Evolutionary conservation across 306 rosid genomes (phyloP), one percentile per base, ranked within the genome.

Genomic region (Myrica gale): DNA sequence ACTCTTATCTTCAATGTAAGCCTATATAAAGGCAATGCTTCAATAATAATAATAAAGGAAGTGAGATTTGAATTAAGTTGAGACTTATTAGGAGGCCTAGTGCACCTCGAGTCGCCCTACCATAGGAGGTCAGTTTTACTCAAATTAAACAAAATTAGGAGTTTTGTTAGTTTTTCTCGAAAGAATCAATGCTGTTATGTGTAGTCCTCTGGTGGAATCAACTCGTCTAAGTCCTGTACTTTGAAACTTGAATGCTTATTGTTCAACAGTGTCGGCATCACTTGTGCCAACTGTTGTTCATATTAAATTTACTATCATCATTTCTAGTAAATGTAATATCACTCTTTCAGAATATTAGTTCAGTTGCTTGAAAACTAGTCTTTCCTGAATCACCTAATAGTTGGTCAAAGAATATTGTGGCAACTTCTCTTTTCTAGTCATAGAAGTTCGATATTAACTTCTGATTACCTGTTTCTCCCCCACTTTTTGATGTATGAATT

Each of bases 381-480:
- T 45, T 44, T 32, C 43, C 45, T 12, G 45, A 61, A 32, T 37
- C 37, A 61, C 37, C 7, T 17, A 61, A 61, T 20, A 11, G 5
- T 37, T 10, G 5, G 19, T 57, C 39, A 7, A 12, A 56, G 12
- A 56, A 56, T 20, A 20, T 48, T 48, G 52, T 9, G 52, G 52
- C 52, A 48, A 48, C 5, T 48, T 48, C 3, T 48, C 5, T 48
- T 9, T 15, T 9, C 16, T 11, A 15, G 53, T 48, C 13, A 15
- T 10, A 52, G 7, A 62, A 63, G 62, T 26, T 20, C 76, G 32
- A 8, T 65, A 44, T 21, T 67, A 58, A 72, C 72, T n/a, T 76
- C 26, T 60, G 46, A 23, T 50, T 69, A 62, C 50, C 75, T 12
- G 32, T 3, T 73, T 68, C 13, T 65, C 50, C 71, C 20, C 41